Percentiles rank a stretch among this genome's conserved stretches.
Conservation (phyloP, 1,284 basidiomycete species). For the Puccinia horiana region DNA sequence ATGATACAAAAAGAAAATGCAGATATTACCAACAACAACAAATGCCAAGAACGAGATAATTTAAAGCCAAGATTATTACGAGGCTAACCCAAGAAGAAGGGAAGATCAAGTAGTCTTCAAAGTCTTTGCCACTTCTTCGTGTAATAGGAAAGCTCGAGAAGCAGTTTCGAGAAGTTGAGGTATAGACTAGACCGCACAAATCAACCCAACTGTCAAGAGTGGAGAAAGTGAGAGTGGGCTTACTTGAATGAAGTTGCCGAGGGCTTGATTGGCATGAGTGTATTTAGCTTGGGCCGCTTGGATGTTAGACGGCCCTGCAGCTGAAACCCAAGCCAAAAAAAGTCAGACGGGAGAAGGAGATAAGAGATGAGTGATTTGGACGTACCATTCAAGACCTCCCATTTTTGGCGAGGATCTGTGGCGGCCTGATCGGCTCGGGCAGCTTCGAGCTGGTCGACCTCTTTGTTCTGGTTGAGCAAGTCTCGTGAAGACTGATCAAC, state of each 20-base stretch:
- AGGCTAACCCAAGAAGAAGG: too few relatives aligned
- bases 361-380: background rate
- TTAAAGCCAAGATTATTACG: too few relatives aligned
- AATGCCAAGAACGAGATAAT: too few relatives aligned
- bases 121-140: slow-evolving; percentile 16
- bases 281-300: slow-evolving; percentile 22
- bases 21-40: too few relatives aligned
- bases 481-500: background rate
- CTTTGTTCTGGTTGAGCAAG: background rate
- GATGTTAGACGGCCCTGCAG: slow-evolving; percentile 20
- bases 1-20: too few relatives aligned
- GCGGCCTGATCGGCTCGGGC: background rate
- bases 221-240: background rate
- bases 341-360: background rate
- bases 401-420: slow-evolving; percentile 22
- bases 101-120: background rate
- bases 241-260: slow-evolving; percentile 22
- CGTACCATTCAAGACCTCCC: slow-evolving; percentile 41
- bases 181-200: too few relatives aligned
- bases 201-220: too few relatives aligned
- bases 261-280: background rate
- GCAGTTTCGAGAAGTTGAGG: slow-evolving; percentile 18
- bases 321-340: background rate
- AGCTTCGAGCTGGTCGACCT: slow-evolving; percentile 8
- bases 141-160: slow-evolving; percentile 5